Evolutionary conservation across 2,329 filamentous ascomycete species (phyloP).

Genomic region (Coniochaeta hoffmannii): DNA sequence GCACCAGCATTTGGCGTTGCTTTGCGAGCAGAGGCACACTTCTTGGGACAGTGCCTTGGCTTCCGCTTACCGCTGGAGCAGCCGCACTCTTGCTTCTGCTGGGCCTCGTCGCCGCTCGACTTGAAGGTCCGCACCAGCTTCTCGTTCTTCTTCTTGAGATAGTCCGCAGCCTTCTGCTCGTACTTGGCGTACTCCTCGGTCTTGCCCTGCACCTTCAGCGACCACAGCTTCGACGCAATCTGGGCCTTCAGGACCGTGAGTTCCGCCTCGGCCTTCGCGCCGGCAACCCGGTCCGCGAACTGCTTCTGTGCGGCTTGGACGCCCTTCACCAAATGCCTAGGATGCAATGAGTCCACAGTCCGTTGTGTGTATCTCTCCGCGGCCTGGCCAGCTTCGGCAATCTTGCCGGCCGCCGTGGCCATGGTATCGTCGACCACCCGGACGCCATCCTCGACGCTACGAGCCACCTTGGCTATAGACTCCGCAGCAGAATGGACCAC

Average conservation of each 20-base stretch:
- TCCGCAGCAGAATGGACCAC: slow-evolving; percentile 33
- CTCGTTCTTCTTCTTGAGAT: slow-evolving; percentile 22
- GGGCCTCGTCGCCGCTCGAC: not conserved
- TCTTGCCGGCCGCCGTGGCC: slow-evolving; percentile 15
- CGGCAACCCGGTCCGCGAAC: not conserved
- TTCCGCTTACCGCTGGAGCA: not conserved
- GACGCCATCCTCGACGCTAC: slow-evolving; percentile 14
- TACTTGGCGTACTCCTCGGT: slow-evolving; percentile 36
- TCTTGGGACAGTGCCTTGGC: not conserved
- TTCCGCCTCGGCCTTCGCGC: slow-evolving; percentile 24
- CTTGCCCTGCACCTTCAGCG: slow-evolving; percentile 46
- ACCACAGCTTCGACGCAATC: slow-evolving; percentile 48
- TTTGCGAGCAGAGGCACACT: not conserved
- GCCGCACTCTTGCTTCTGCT: slow-evolving; percentile 3
- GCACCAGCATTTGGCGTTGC: not conserved
- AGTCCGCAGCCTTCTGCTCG: slow-evolving; percentile 36
- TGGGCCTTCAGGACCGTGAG: slow-evolving; percentile 44
- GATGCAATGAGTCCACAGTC: not conserved
- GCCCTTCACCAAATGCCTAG: slow-evolving; percentile 11
- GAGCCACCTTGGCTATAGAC: slow-evolving; percentile 14
- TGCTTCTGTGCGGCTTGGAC: slow-evolving; percentile 20
- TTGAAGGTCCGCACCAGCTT: not conserved
- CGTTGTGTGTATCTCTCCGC: not conserved
- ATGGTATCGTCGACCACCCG: slow-evolving; percentile 9
- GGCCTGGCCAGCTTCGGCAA: slow-evolving; percentile 17